Evolutionary conservation across 2,329 filamentous ascomycete genomes (phyloP), one percentile per base, ranked within the genome.

Genomic region (Talaromyces amestolkiae): DNA sequence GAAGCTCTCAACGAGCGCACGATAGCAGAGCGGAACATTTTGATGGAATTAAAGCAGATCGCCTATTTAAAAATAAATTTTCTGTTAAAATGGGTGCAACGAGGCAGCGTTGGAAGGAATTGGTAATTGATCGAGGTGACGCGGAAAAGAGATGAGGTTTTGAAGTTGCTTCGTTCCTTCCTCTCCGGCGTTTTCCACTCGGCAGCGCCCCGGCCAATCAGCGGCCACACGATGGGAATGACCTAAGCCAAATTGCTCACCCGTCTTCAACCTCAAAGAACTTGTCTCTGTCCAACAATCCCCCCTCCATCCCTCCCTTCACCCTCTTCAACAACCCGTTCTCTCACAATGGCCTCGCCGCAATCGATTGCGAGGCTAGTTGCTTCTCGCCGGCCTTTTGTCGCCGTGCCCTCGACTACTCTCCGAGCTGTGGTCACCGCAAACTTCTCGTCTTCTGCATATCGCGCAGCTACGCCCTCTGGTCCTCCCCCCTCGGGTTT

Each of bases 21-120:
- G 79, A 95, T 81, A 77, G 91, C 89, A 80, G 91, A 88, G 83
- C 94, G 91, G 86, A 97, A 93, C 94, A 98, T 98, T 70, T 75
- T 88, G 82, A 73, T 69, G 59, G 3, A 45, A 33, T 49, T 17
- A n/a, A 27, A 62, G 66, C 67, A 58, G 64, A 64, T 58, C 67
- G 58, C 58, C 22, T 24, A 9, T 22, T 3, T 2, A 8, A 22
- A 22, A 15, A 56, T 22, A 24, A 9, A 22, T 10, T 13, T 8
- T 8, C 5, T 15, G 15, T 22, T 24, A 22, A 22, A 62, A 65
- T 47, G 61, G 66, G 58, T 58, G 60, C 66, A 69, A 60, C 61
- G 67, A 70, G 63, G 64, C 56, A 71, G 65, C 65, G 66, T 67
- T 67, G 33, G 19, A 11, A 8, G 53, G 33, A 56, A 56, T 56